A percentile compares a stretch with the other conserved stretches of the same genome.
These are phyloP conservation scores for Diaporthe sp. DNA, from an alignment of 2,329 filamentous ascomycete species.

Conservation along the genomic window DNA sequence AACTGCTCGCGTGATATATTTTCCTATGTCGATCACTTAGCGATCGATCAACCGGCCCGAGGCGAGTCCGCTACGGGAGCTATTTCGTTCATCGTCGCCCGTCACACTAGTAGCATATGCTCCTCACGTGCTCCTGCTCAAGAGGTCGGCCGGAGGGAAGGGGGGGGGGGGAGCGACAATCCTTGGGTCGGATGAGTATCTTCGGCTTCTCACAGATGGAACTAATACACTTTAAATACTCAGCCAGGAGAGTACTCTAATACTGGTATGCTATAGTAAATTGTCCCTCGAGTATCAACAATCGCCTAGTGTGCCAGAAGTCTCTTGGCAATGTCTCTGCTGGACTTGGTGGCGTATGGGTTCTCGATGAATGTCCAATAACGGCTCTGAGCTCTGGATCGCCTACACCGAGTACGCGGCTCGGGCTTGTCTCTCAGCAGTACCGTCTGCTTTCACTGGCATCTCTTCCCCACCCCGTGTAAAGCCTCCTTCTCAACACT, in stretches of 20 bases:
- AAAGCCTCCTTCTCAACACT: background rate
- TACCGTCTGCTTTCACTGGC: background rate
- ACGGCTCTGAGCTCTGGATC: background rate
- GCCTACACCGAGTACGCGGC: background rate
- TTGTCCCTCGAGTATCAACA: background rate
- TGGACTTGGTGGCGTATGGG: background rate
- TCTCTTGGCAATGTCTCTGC: background rate
- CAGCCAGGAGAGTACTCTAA: background rate
- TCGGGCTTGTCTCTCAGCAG: background rate
- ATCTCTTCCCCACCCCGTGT: too few species aligned
- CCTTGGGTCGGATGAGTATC: background rate
- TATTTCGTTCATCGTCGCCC: background rate
- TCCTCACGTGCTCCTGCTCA: background rate
- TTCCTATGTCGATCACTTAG: background rate
- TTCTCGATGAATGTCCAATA: background rate
- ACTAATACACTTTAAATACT: background rate
- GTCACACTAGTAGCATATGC: background rate
- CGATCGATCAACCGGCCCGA: conserved; percentile 22
- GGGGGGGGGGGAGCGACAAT: background rate
- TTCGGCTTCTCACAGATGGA: background rate
- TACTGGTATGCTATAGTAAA: background rate
- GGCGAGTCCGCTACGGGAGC: background rate
- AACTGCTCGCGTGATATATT: conserved; percentile 10
- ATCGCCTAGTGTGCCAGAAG: background rate
- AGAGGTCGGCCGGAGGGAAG: too few species aligned